Conservation (phyloP, 306 rosid species). For the Cucumis hystrix region DNA sequence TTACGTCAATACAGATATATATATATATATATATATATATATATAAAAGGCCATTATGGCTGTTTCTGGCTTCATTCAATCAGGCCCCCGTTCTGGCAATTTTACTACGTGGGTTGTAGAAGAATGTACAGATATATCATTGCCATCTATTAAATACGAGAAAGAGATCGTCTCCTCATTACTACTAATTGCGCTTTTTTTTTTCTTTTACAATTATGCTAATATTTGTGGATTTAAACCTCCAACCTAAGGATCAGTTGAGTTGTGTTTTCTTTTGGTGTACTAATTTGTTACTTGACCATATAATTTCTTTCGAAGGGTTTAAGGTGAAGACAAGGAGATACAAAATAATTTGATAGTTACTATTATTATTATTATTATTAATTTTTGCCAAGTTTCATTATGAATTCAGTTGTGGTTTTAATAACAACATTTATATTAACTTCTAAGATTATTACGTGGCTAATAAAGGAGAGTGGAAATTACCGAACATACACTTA, state of each 20-base stretch:
- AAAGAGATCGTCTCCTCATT: neutral
- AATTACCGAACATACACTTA: no score
- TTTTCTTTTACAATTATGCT: no score
- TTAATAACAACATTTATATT: no score
- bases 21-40: no score
- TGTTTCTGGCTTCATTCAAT: slow-evolving; percentile 22
- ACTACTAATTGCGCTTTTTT: neutral
- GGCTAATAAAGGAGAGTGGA: no score
- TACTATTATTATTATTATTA: no score
- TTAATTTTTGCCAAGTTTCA: neutral
- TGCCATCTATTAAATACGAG: neutral
- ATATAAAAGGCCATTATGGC: slow-evolving; percentile 16
- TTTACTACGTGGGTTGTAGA: slow-evolving; percentile 27
- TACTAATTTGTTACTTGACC: no score
- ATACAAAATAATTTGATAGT: neutral
- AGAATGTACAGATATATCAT: slow-evolving; percentile 40
- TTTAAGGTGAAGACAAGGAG: neutral
- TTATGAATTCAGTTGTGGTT: neutral
- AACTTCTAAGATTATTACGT: no score
- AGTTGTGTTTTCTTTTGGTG: neutral
- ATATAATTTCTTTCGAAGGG: neutral
- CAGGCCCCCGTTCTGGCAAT: slow-evolving; percentile 27
- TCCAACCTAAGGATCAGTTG: no score
- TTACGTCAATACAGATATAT: neutral
- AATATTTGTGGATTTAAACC: neutral